Percentiles rank a stretch among this genome's conserved stretches.
Conservation (phyloP, 1,284 basidiomycete genomes). For the Microbotryum silenes-acaulis region DNA sequence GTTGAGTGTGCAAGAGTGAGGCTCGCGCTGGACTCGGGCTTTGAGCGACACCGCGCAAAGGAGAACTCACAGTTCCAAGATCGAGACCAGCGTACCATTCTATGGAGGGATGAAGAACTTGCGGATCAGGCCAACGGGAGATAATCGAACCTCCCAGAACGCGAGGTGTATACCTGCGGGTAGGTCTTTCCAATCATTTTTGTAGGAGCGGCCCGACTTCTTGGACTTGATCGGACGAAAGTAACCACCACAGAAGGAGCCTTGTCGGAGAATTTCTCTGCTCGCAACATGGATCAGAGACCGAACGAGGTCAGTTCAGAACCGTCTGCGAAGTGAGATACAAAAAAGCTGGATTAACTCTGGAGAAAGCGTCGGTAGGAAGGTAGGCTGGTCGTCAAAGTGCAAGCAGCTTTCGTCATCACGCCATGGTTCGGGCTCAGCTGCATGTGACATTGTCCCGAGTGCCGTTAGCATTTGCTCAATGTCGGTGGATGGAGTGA, state of each 20-base stretch:
- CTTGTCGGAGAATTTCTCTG: conserved; percentile 19
- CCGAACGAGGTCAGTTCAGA: too few species aligned
- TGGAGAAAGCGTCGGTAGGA: conserved; percentile 19
- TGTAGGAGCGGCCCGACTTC: conserved; percentile 12
- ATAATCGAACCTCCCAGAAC: too few species aligned
- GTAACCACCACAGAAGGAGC: conserved; percentile 22
- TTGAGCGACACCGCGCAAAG: too few species aligned
- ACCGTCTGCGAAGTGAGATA: not conserved
- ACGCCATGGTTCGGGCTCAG: conserved; percentile 1
- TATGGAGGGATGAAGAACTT: not conserved
- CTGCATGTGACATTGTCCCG: not conserved
- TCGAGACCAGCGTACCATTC: conserved; percentile 22
- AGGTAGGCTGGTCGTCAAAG: conserved; percentile 17
- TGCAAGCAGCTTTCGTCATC: not conserved
- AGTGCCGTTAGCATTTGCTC: too few species aligned
- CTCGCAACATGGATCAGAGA: not conserved
- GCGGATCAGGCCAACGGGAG: not conserved
- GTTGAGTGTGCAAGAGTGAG: not conserved
- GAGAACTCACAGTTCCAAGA: conserved; percentile 6
- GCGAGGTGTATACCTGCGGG: not conserved
- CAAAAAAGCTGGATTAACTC: not conserved
- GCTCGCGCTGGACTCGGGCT: not conserved
- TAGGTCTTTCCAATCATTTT: conserved; percentile 24
- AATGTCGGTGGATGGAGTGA: not conserved
- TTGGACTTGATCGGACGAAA: conserved; percentile 18